phyloP scores from a whole-genome alignment of 2,329 filamentous ascomycete species.

The Sporothrix mexicana region DNA sequence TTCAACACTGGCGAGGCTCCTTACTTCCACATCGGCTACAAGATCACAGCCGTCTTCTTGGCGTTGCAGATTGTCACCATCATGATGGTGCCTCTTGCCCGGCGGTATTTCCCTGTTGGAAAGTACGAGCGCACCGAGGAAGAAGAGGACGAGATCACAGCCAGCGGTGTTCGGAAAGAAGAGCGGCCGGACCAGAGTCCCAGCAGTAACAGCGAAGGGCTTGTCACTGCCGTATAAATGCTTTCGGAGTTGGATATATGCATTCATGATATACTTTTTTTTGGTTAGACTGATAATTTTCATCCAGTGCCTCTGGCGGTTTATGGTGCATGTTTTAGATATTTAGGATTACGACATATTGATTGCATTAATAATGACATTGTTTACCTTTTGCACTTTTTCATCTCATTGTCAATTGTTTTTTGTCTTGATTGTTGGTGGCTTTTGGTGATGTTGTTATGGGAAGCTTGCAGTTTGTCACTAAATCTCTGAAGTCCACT shows the following conservation, averaged over 20 bases:
- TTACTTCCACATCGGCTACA: slow-evolving; percentile 40
- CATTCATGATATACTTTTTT: neutral
- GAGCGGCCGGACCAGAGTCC: neutral
- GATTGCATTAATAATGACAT: neutral
- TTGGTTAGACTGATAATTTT: neutral
- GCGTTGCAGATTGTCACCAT: slow-evolving; percentile 37
- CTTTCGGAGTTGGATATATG: neutral
- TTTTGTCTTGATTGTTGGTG: neutral
- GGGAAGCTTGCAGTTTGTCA: neutral
- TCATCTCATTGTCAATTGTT: neutral
- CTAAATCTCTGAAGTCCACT: too few relatives aligned
- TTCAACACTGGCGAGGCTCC: slow-evolving; percentile 36
- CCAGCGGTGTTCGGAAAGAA: neutral
- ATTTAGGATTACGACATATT: slow-evolving; percentile 4
- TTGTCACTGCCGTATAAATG: neutral
- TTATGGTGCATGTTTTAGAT: slow-evolving; percentile 1
- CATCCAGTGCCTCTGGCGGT: neutral
- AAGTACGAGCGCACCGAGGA: slow-evolving; percentile 29
- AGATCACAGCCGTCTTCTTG: slow-evolving; percentile 42
- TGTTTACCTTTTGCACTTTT: neutral
- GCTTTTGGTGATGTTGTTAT: neutral
- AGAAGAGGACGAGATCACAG: slow-evolving; percentile 5
- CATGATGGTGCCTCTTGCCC: slow-evolving; percentile 17
- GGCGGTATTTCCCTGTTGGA: slow-evolving; percentile 21
- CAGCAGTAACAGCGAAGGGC: neutral